phyloP scores from a whole-genome alignment of 176 grass and related monocot species.

The Musa schizocarpa region DNA sequence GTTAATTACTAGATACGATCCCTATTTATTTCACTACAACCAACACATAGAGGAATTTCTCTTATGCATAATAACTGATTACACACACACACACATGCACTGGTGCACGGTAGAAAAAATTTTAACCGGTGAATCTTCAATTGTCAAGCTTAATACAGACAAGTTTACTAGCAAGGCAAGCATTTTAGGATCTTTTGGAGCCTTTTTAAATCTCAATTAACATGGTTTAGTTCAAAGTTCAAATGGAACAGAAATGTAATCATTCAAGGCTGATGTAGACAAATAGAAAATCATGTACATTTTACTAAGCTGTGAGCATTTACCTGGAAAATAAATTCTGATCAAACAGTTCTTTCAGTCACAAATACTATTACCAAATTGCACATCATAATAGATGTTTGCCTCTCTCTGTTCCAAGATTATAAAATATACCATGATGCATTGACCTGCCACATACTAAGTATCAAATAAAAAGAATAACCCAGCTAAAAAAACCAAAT shows the following conservation, averaged over 20 bases:
- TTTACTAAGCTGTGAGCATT: constrained; percentile 7
- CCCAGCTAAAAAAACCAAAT: neutral
- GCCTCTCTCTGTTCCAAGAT: constrained; percentile 43
- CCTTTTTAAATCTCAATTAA: neutral
- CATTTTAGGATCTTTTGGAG: too few species aligned
- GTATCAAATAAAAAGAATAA: neutral
- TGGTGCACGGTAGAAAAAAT: too few species aligned
- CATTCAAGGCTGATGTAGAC: neutral
- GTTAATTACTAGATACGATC: neutral
- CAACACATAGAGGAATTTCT: neutral
- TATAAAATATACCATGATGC: constrained; percentile 71
- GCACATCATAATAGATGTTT: constrained; percentile 25
- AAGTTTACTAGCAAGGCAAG: too few species aligned
- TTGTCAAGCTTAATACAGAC: too few species aligned
- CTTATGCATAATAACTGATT: too few species aligned
- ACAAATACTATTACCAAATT: constrained; percentile 46
- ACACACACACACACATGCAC: neutral
- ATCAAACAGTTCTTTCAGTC: constrained; percentile 80
- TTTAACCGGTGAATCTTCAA: too few species aligned
- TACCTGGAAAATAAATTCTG: constrained; percentile 59
- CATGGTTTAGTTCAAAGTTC: neutral
- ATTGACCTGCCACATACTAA: constrained; percentile 80
- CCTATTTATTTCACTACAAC: neutral
- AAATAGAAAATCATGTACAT: neutral
- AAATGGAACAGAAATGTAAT: constrained; percentile 2